Evolutionary conservation across 2,329 filamentous ascomycete genomes (phyloP).

Genomic region (Ilyonectria destructans): DNA sequence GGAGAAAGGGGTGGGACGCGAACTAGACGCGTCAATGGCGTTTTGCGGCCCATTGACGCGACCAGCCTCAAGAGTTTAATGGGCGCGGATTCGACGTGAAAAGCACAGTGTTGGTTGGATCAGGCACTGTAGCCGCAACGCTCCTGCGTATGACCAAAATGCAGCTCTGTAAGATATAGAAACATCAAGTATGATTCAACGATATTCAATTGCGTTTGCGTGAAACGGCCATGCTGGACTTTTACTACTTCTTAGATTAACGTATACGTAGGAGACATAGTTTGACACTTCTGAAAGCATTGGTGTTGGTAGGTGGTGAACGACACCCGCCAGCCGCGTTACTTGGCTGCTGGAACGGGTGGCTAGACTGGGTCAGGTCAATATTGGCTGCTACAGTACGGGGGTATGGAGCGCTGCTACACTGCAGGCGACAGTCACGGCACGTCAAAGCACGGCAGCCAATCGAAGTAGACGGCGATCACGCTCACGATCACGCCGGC

Average conservation of each 20-base stretch:
- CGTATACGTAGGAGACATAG: too few relatives aligned
- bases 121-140: background rate
- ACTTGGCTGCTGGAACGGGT: conserved; percentile 4
- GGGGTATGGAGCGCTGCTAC: background rate
- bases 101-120: background rate
- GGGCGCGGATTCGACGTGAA: background rate
- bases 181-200: too few relatives aligned
- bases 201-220: too few relatives aligned
- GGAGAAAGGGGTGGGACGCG: conserved; percentile 35
- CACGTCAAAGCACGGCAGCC: conserved; percentile 27
- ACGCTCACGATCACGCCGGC: conserved; percentile 26
- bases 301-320: too few relatives aligned
- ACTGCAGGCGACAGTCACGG: conserved; percentile 33
- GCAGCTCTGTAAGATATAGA: too few relatives aligned
- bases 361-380: conserved; percentile 6
- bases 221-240: too few relatives aligned
- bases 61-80: conserved; percentile 27
- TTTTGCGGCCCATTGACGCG: conserved; percentile 20
- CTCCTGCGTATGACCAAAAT: too few relatives aligned
- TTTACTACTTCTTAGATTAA: too few relatives aligned
- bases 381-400: background rate
- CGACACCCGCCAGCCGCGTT: too few relatives aligned
- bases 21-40: conserved; percentile 47
- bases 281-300: background rate
- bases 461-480: conserved; percentile 32